phyloP scores from a whole-genome alignment of 768 basidiomycete species.

The Clathrus columnatus region DNA sequence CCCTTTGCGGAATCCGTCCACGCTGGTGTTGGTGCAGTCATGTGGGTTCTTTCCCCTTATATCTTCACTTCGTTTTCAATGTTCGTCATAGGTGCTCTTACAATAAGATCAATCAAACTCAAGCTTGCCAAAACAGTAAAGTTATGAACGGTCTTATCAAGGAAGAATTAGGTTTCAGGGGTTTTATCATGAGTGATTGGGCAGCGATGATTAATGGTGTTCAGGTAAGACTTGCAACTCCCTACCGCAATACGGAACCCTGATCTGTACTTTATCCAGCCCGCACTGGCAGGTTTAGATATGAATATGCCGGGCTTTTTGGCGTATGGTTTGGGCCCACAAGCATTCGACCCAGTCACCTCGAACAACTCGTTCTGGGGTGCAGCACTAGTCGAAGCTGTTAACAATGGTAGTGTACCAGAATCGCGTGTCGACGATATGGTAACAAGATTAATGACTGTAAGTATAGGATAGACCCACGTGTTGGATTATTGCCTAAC shows the following conservation, averaged over 20 bases:
- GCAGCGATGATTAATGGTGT: slow-evolving; percentile 13
- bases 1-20: slow-evolving; percentile 63
- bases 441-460: slow-evolving; percentile 36
- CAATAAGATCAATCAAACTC: slow-evolving; percentile 61
- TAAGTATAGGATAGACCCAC: not conserved
- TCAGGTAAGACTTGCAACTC: not conserved
- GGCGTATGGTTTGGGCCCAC: slow-evolving; percentile 35
- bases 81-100: not conserved
- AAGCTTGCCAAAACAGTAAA: slow-evolving; percentile 67
- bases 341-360: not conserved
- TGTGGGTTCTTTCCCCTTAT: slow-evolving; percentile 35
- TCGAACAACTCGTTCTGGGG: slow-evolving; percentile 25
- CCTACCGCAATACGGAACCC: not conserved
- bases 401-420: slow-evolving; percentile 65
- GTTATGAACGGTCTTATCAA: slow-evolving; percentile 69
- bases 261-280: not conserved
- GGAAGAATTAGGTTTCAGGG: slow-evolving; percentile 67
- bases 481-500: no score
- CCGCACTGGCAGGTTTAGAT: slow-evolving; percentile 51
- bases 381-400: slow-evolving; percentile 16
- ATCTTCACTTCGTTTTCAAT: slow-evolving; percentile 3
- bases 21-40: slow-evolving; percentile 64
- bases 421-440: slow-evolving; percentile 64
- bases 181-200: slow-evolving; percentile 28
- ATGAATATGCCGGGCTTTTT: slow-evolving; percentile 53